These are phyloP conservation scores for Tolypocladium tropicale DNA, from an alignment of 2,329 filamentous ascomycete species.

Conservation along the genomic window DNA sequence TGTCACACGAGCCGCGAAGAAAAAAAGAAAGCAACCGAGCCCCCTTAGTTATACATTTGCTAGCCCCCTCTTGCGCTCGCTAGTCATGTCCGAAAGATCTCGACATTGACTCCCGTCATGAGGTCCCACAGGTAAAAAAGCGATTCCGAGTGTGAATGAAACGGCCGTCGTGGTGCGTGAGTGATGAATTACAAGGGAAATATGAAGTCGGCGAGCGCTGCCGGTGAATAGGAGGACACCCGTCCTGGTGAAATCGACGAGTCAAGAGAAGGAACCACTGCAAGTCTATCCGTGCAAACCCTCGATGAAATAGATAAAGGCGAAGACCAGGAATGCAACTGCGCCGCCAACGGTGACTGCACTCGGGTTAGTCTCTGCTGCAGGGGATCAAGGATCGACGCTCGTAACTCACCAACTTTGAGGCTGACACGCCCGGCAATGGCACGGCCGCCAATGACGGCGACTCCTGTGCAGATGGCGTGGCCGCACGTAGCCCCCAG, in stretches of 20 bases:
- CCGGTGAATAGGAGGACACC: neutral
- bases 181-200: neutral
- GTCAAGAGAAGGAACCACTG: neutral
- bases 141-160: neutral
- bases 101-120: neutral
- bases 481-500: constrained; percentile 80
- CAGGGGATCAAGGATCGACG: neutral
- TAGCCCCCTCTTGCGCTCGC: neutral
- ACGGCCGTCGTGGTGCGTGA: neutral
- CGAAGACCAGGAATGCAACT: constrained; percentile 81
- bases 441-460: constrained; percentile 83
- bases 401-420: constrained; percentile 69
- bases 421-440: constrained; percentile 92
- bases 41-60: neutral
- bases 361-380: constrained; percentile 11
- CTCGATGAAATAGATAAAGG: constrained; percentile 83
- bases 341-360: constrained; percentile 88
- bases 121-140: neutral
- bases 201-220: neutral
- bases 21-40: neutral
- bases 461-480: constrained; percentile 78
- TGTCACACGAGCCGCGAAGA: neutral
- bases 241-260: neutral
- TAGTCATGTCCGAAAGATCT: neutral
- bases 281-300: constrained; percentile 46